These are phyloP conservation scores for Talaromyces sp. DNA, from an alignment of 2,329 filamentous ascomycete genomes.

Conservation along the genomic window DNA sequence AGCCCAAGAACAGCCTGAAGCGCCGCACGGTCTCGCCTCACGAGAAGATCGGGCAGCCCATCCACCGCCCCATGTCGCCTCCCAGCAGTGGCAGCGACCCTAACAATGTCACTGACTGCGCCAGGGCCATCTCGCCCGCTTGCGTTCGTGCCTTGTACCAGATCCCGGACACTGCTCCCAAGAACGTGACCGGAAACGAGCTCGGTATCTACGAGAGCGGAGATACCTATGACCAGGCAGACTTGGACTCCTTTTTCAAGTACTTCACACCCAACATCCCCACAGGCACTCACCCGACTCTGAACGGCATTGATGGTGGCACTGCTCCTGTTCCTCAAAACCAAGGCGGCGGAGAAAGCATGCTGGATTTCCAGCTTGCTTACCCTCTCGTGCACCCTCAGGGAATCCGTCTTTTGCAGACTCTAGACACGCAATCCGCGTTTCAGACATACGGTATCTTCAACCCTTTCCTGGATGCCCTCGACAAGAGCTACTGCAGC, in stretches of 20 bases:
- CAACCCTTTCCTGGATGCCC: conserved; percentile 6
- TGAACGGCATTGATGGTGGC: conserved; percentile 3
- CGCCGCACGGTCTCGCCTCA: neutral
- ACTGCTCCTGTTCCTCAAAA: neutral
- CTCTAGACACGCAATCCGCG: neutral
- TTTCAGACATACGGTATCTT: neutral
- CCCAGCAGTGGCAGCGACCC: neutral
- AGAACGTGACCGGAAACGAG: neutral
- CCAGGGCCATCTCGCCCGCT: neutral
- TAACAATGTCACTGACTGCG: neutral
- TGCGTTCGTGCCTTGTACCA: conserved; percentile 5
- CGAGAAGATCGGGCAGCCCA: neutral
- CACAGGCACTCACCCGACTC: neutral
- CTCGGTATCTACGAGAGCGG: conserved; percentile 2
- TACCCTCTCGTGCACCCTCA: conserved; percentile 6
- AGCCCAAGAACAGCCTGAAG: neutral
- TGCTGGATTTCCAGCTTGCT: conserved; percentile 1
- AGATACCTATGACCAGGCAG: neutral
- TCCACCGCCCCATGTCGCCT: neutral
- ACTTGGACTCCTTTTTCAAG: neutral
- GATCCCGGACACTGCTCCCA: neutral
- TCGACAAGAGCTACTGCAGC: conserved; percentile 6
- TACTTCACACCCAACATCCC: neutral
- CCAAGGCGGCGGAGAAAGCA: neutral
- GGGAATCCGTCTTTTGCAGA: conserved; percentile 1